Evolutionary conservation across 2,329 filamentous ascomycete genomes (phyloP), one percentile per base, ranked within the genome.

Genomic region (Sporothrix inflata): DNA sequence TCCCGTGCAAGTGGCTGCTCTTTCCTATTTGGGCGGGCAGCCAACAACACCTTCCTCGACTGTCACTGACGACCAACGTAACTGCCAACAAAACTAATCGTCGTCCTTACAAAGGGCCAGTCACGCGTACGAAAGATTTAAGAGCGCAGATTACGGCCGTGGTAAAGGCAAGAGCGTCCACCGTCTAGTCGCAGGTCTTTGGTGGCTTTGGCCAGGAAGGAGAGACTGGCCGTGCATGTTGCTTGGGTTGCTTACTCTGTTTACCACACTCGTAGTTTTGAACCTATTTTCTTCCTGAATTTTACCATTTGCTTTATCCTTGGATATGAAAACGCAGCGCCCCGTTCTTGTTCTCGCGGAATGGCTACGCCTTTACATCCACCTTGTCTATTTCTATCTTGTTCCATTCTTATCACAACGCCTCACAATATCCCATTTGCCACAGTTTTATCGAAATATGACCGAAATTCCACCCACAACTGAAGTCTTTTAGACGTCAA

Each of bases 1-100:
- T 27, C 45, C 45, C 16, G 45, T 68, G 6, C 65, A 69, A 57
- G 34, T 69, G 67, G 21, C 49, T 40, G 27, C 27, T 69, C 21
- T 69, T 69, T 69, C 67, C 67, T 69, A 69, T 57, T 69, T 45
- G 67, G 67, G 67, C 67, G 27, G 19, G 4, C 19, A 24, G 27
- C 21, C 51, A 57, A 57, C 67, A 24, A 38, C 47, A 38, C 42
- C 19, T 30, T 9, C 27, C 49, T 69, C 38, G 14, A 42, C 12
- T 27, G 14, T 5, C 16, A 7, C 14, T 11, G 42, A 49, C 30
- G 57, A 40, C 30, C 27, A 21, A 11, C 57, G 57, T 40, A 21
- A 30, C 30, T 61, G 30, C 57, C n/a, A 21, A 21, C 34, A 40
- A 45, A 11, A 11, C 12, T n/a, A n/a, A n/a, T n/a, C n/a, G n/a